phyloP scores from a whole-genome alignment of 2,329 filamentous ascomycete genomes.

The Trichoderma atroviride region DNA sequence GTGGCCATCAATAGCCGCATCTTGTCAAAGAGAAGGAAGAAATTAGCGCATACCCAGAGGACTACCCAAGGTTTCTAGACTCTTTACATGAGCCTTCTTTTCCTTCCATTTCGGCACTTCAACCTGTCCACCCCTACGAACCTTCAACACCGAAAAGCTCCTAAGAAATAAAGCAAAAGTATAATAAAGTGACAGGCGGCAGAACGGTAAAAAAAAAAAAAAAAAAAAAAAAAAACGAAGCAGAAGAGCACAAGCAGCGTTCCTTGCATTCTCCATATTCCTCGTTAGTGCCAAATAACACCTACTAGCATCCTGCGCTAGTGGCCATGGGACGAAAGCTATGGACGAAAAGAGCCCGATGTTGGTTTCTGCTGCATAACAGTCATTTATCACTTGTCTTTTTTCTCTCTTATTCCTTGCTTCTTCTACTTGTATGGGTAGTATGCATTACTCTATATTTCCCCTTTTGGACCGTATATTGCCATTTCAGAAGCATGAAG shows the following conservation, averaged over 20 bases:
- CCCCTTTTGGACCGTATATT: not conserved
- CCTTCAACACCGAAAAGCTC: not conserved
- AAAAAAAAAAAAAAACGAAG: no score
- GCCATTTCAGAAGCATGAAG: not conserved
- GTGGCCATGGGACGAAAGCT: not conserved
- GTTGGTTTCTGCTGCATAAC: not conserved
- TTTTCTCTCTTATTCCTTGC: not conserved
- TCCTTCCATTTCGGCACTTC: not conserved
- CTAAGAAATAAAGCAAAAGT: not conserved
- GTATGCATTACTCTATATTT: not conserved
- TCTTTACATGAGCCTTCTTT: not conserved
- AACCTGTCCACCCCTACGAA: not conserved
- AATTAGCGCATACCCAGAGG: not conserved
- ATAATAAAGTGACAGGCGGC: not conserved
- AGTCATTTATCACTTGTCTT: slow-evolving; percentile 1
- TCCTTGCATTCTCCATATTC: not conserved
- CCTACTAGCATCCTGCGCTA: slow-evolving; percentile 7
- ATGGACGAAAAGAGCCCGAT: not conserved
- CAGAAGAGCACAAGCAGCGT: not conserved
- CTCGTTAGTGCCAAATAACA: slow-evolving; percentile 2
- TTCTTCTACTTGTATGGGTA: not conserved
- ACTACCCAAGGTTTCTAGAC: not conserved
- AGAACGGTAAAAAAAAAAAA: not conserved
- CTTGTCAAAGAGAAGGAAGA: not conserved
- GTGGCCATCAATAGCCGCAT: slow-evolving; percentile 5